A percentile compares a stretch with the other conserved stretches of the same genome.
Conservation (phyloP, 257 asterid species). For the Capsicum chinense region DNA sequence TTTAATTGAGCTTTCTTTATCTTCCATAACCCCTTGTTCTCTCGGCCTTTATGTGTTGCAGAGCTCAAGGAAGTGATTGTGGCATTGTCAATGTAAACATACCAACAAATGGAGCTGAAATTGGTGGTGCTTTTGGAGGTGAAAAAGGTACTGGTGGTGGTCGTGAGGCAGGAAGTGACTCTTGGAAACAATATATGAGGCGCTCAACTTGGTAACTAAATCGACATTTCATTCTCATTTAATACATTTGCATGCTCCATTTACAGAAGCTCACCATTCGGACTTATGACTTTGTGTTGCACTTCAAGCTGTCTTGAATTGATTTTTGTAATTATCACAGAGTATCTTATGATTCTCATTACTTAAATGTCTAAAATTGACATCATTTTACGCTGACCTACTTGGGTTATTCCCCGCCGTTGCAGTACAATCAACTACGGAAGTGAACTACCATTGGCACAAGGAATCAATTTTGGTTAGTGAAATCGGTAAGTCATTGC, state of each 20-base stretch:
- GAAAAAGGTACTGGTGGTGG: constrained; percentile 99
- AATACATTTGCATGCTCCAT: background rate
- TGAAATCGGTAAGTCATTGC: constrained; percentile 7
- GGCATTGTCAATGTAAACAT: constrained; percentile 96
- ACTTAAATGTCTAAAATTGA: background rate
- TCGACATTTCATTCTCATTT: background rate
- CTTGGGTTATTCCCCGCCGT: background rate
- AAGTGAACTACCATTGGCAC: constrained; percentile 79
- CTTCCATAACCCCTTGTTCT: background rate
- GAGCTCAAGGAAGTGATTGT: constrained; percentile 96
- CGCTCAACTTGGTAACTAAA: constrained; percentile 96
- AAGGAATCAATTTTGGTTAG: constrained; percentile 84
- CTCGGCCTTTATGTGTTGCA: constrained; percentile 36
- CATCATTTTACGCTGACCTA: background rate
- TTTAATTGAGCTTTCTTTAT: background rate
- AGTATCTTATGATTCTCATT: background rate
- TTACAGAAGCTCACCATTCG: background rate
- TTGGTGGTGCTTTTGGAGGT: constrained; percentile 99
- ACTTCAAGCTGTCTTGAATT: background rate
- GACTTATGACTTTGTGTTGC: background rate
- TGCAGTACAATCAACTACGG: constrained; percentile 84
- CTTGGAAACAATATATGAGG: constrained; percentile 99
- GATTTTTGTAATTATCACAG: background rate
- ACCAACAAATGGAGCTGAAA: constrained; percentile 98
- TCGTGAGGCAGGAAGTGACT: constrained; percentile 99